These are phyloP conservation scores for Phytophthora cryptogea DNA, from an alignment of 352 stramenopile genomes.

Conservation along the genomic window DNA sequence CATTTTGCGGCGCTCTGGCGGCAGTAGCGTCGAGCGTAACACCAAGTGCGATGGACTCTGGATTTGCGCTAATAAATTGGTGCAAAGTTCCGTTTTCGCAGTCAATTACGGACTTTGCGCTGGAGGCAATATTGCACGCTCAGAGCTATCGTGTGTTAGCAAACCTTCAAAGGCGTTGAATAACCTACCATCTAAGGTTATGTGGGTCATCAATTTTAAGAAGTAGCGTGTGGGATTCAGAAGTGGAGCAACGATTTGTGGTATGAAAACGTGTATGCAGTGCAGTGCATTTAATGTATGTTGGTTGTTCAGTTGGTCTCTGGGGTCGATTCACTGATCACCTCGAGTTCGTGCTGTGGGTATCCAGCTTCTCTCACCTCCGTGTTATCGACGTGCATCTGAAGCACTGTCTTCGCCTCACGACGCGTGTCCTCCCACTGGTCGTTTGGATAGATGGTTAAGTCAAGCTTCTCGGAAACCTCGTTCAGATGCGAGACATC, in stretches of 20 bases:
- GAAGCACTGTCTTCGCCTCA: constrained; percentile 11
- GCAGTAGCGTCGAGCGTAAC: constrained; percentile 7
- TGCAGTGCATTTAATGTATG: constrained; percentile 1
- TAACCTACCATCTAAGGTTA: not conserved
- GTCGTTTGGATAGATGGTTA: constrained; percentile 69
- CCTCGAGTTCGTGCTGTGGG: constrained; percentile 13
- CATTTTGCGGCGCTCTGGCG: constrained; percentile 28
- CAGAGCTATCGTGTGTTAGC: constrained; percentile 21
- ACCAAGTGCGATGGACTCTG: not conserved
- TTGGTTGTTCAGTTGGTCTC: constrained; percentile 10
- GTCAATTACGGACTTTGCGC: constrained; percentile 23
- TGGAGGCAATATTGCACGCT: constrained; percentile 31
- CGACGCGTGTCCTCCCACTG: constrained; percentile 49
- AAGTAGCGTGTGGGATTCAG: not conserved
- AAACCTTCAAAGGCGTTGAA: constrained; percentile 4
- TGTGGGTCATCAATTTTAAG: not conserved
- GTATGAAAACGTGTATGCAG: constrained; percentile 17
- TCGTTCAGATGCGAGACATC: constrained; percentile 64
- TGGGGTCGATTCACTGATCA: constrained; percentile 16
- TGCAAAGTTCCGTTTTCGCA: constrained; percentile 24
- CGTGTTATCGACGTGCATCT: constrained; percentile 13
- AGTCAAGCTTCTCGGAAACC: constrained; percentile 59
- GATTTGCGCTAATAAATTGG: constrained; percentile 34
- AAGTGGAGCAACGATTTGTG: not conserved
- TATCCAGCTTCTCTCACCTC: constrained; percentile 20